Evolutionary conservation across 371 early-diverging fungal species (phyloP).

Genomic region (Mucor racemosus): DNA sequence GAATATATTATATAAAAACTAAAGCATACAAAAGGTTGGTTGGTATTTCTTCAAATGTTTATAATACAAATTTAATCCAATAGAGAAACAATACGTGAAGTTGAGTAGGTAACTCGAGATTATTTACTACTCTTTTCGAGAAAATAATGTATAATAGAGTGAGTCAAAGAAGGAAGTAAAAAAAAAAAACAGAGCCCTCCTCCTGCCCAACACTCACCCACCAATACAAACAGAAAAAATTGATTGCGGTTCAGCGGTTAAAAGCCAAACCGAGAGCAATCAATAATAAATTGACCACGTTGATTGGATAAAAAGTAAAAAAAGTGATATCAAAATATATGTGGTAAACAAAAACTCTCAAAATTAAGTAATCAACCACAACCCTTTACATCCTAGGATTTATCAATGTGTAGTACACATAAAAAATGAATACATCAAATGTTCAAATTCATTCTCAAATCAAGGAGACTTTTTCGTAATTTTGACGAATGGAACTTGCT

Average conservation of each 20-base stretch:
- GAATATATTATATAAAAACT: neutral
- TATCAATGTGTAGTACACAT: neutral
- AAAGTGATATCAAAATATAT: neutral
- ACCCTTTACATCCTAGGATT: neutral
- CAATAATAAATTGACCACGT: neutral
- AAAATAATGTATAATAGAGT: neutral
- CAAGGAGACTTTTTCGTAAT: too few relatives aligned
- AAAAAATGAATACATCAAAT: neutral
- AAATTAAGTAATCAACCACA: neutral
- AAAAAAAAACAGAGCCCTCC: neutral
- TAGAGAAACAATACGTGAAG: neutral
- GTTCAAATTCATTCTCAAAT: too few relatives aligned
- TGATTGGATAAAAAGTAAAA: neutral
- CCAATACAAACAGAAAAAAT: too few relatives aligned
- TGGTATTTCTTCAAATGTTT: neutral
- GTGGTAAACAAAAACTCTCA: neutral
- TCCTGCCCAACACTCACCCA: neutral
- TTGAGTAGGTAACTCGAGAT: neutral
- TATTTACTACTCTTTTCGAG: neutral
- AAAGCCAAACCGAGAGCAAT: conserved; percentile 1
- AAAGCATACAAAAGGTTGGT: neutral
- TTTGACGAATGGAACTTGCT: too few relatives aligned
- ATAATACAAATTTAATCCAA: neutral
- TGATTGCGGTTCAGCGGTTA: neutral
- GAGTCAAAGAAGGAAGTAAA: neutral